A percentile compares a stretch with the other conserved stretches of the same genome.
Conservation (phyloP, 768 basidiomycete genomes). For the Filobasidium wieringae region DNA sequence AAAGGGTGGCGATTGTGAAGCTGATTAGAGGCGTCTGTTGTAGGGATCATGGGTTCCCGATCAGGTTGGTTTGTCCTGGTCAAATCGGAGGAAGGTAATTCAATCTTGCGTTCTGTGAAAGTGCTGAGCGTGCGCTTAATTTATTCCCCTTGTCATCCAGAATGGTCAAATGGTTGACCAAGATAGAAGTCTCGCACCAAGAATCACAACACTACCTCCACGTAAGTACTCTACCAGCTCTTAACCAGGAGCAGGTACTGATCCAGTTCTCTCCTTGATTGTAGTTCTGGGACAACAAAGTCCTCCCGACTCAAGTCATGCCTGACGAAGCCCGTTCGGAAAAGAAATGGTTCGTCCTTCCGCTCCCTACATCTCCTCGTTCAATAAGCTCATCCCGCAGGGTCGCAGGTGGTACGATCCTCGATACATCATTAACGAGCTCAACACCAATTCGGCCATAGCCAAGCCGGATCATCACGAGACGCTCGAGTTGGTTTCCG, state of each 20-base stretch:
- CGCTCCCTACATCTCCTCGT: constrained; percentile 40
- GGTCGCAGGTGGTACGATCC: constrained; percentile 15
- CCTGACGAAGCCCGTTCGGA: constrained; percentile 49
- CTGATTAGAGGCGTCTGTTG: neutral
- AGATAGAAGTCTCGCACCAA: constrained; percentile 46
- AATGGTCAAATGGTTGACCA: constrained; percentile 49
- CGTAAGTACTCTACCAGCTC: constrained; percentile 17
- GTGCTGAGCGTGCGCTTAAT: too few species aligned
- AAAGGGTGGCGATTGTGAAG: neutral
- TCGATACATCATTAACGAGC: constrained; percentile 44
- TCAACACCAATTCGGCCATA: constrained; percentile 53
- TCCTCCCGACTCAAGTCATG: constrained; percentile 48
- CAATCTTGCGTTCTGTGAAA: too few species aligned
- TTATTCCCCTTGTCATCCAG: too few species aligned
- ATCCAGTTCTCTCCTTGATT: neutral
- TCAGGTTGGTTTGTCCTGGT: constrained; percentile 54
- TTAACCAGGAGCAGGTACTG: neutral
- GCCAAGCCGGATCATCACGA: constrained; percentile 51
- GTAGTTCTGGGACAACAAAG: constrained; percentile 47
- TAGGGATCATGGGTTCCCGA: constrained; percentile 52
- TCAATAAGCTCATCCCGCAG: neutral
- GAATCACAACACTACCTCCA: constrained; percentile 49
- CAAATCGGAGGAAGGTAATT: constrained; percentile 48
- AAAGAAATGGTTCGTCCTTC: constrained; percentile 40
- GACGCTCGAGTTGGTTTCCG: constrained; percentile 14